Percentiles rank a stretch among this genome's conserved stretches.
These are phyloP conservation scores for Adansonia digitata DNA, from an alignment of 345 rosid genomes.

Conservation along the genomic window DNA sequence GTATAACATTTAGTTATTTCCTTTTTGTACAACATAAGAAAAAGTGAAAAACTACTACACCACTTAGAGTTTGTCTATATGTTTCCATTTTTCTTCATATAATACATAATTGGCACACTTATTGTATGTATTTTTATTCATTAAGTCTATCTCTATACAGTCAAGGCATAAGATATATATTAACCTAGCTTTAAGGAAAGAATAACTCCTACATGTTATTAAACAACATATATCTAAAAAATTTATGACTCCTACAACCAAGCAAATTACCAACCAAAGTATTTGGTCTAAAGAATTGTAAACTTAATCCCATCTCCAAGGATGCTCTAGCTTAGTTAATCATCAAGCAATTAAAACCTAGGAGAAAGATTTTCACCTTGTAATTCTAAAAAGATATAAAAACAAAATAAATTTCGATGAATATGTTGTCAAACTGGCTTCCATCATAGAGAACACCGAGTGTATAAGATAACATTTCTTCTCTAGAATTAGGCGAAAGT, in stretches of 20 bases:
- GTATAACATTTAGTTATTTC: background rate
- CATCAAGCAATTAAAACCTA: slow-evolving; percentile 1
- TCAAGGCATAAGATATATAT: background rate
- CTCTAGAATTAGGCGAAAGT: slow-evolving; percentile 92
- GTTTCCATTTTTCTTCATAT: background rate
- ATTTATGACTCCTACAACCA: background rate
- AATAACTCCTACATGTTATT: background rate
- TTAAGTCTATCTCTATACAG: too few species aligned
- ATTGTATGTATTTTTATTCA: background rate
- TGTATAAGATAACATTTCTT: slow-evolving; percentile 96
- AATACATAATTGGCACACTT: background rate
- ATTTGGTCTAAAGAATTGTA: background rate
- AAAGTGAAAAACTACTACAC: background rate
- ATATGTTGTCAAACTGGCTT: slow-evolving; percentile 96
- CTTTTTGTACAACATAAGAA: background rate
- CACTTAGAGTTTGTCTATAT: background rate
- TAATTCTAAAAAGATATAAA: slow-evolving; percentile 97
- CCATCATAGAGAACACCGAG: slow-evolving; percentile 86
- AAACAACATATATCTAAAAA: background rate
- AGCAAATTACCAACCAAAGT: background rate
- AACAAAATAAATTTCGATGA: slow-evolving; percentile 92
- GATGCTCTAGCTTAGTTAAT: background rate
- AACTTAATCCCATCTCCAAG: background rate
- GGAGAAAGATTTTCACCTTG: slow-evolving; percentile 54
- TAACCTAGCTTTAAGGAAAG: background rate